Percentiles rank a stretch among this genome's conserved stretches.
Conservation (phyloP, 2,329 filamentous ascomycete genomes). For the Zarea fungicola region DNA sequence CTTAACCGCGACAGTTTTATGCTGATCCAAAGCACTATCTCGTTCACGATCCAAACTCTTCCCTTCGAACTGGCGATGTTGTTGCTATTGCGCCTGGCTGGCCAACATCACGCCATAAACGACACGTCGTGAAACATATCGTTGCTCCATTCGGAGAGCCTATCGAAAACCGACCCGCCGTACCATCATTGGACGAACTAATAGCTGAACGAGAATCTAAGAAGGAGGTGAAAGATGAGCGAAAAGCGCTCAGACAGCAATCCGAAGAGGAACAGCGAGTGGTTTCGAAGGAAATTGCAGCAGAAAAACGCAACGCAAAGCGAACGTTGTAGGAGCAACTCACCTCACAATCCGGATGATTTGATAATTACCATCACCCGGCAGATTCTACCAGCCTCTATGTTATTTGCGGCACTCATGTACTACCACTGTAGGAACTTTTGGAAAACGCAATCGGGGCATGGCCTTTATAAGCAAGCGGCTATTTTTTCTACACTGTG, state of each 20-base stretch:
- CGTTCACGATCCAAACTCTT: conserved; percentile 73
- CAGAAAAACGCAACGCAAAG: conserved; percentile 22
- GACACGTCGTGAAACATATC: conserved; percentile 70
- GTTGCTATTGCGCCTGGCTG: conserved; percentile 64
- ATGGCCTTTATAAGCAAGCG: no score
- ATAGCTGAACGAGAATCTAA: conserved; percentile 49
- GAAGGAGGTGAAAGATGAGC: conserved; percentile 52
- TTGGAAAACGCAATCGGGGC: no score
- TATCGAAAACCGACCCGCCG: conserved; percentile 57
- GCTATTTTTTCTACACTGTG: no score
- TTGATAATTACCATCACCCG: not conserved
- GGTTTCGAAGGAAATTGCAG: conserved; percentile 21
- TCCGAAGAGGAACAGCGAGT: conserved; percentile 17
- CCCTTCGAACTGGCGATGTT: conserved; percentile 68
- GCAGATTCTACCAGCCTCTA: no score
- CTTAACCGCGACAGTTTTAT: conserved; percentile 40
- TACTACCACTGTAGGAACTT: no score
- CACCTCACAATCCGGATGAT: not conserved
- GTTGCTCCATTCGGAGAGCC: conserved; percentile 62
- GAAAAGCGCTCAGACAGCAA: conserved; percentile 30
- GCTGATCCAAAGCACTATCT: conserved; percentile 59
- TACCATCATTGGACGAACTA: conserved; percentile 61
- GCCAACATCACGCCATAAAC: conserved; percentile 61
- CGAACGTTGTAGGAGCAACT: conserved; percentile 16
- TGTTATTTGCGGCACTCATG: no score